Evolutionary conservation across 1,284 basidiomycete genomes (phyloP).

Genomic region (Ustilago shanxiensis): DNA sequence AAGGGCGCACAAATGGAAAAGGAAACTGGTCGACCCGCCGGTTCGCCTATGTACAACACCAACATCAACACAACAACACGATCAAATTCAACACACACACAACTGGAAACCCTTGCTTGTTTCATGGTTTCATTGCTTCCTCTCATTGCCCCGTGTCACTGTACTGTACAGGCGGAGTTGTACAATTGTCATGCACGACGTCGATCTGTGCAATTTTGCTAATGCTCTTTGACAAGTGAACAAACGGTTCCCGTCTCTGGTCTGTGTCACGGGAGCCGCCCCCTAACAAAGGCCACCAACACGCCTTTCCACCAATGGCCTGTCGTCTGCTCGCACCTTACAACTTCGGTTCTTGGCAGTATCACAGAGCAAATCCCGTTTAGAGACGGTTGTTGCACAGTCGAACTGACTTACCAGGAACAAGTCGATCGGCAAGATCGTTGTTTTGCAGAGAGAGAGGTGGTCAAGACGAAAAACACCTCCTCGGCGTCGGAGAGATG

Average conservation of each 20-base stretch:
- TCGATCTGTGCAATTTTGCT: neutral
- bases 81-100: too few species aligned
- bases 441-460: too few species aligned
- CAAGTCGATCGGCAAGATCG: too few species aligned
- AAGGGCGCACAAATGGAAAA: neutral
- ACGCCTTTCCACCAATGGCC: neutral
- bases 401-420: too few species aligned
- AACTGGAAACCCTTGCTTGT: neutral
- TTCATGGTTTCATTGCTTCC: neutral
- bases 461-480: too few species aligned
- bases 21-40: neutral
- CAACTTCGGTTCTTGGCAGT: neutral
- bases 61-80: constrained; percentile 4
- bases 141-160: neutral
- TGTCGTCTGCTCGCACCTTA: neutral
- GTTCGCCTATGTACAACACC: neutral
- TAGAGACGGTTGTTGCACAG: too few species aligned
- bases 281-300: neutral
- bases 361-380: neutral
- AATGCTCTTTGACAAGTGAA: too few species aligned
- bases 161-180: neutral
- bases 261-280: neutral
- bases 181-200: neutral
- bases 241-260: neutral
- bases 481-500: neutral